Percentiles rank a stretch among this genome's conserved stretches.
Conservation (phyloP, 164 flowering plant species). For the Magnolia kwangsiensis region DNA sequence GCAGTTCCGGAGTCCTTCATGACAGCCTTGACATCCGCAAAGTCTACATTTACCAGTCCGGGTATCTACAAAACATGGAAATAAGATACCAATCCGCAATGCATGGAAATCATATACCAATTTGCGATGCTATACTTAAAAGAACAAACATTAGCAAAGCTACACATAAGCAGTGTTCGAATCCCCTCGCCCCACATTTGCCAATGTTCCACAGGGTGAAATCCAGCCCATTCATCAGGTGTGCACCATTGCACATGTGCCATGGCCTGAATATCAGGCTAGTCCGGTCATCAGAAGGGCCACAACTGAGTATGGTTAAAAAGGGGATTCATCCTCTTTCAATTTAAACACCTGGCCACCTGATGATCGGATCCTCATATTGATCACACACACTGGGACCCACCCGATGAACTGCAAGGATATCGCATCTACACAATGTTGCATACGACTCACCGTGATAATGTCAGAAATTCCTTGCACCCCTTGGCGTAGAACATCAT, state of each 20-base stretch:
- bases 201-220: too few species aligned
- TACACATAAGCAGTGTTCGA: too few species aligned
- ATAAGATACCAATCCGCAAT: background rate
- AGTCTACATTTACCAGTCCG: slow-evolving; percentile 97
- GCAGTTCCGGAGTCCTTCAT: slow-evolving; percentile 99
- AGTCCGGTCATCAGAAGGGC: too few species aligned
- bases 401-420: background rate
- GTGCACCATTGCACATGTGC: too few species aligned
- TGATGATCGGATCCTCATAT: background rate
- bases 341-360: background rate
- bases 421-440: background rate
- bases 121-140: background rate
- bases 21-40: slow-evolving; percentile 98
- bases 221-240: too few species aligned
- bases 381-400: background rate
- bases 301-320: too few species aligned
- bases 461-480: slow-evolving; percentile 99
- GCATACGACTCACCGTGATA: slow-evolving; percentile 65
- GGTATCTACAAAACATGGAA: slow-evolving; percentile 65
- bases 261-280: too few species aligned
- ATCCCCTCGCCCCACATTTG: too few species aligned
- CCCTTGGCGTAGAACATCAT: slow-evolving; percentile 98
- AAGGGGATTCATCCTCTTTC: too few species aligned
- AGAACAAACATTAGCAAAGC: background rate
- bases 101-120: background rate